Base-by-base conservation (phyloP, 2,329 filamentous ascomycete genomes). In the Trichoderma atrobrunneum region DNA sequence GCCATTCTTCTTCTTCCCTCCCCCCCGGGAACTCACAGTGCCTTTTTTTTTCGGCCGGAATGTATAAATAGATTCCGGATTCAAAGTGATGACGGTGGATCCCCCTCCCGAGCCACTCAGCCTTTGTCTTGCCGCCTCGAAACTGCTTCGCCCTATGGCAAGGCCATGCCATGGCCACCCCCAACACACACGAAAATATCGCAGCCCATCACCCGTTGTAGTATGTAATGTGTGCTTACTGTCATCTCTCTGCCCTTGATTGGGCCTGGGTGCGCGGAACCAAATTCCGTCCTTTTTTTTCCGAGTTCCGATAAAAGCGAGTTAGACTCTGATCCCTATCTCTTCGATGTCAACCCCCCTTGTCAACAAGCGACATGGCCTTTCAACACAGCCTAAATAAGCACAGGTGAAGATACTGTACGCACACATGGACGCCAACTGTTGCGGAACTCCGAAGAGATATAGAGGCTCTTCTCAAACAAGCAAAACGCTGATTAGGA, bases 41-140 rank as follows among this genome's bases (percentile, higher is more conserved):
- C 39, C 36, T 18, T 34, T 48, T 28, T 10, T 61, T 60, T 24
- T 36, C 66, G 39, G 56, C 57, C 66, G 66, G 66, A 34, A 34
- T 26, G 57, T 62, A 70, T 70, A 34, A 70, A 62, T 70, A 61
- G 57, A 62, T 61, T 54, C 66, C 66, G 66, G 39, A 14, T 32
- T 62, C 57, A 70, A 61, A 26, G 28, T 68, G 65, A 68, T 60
- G 54, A 60, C 34, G 65, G 54, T 68, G 65, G 65, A 48, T 30
- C 34, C 34, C 28, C n/a, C 54, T 26, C 57, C 28, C 26, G 56
- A 59, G 36, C 66, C 56, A 51, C 66, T 60, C 56, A 69, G 36
- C 66, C 48, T 59, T 24, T 54, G n/a, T 65, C 36, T 56, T 24
- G 24, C 36, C 34, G 60, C 34, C 60, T 18, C 59, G 30, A 51